Percentiles rank a stretch among this genome's conserved stretches.
Evolutionary conservation across 2,329 filamentous ascomycete species (phyloP).

Genomic region (Pyrenochaeta sp.): DNA sequence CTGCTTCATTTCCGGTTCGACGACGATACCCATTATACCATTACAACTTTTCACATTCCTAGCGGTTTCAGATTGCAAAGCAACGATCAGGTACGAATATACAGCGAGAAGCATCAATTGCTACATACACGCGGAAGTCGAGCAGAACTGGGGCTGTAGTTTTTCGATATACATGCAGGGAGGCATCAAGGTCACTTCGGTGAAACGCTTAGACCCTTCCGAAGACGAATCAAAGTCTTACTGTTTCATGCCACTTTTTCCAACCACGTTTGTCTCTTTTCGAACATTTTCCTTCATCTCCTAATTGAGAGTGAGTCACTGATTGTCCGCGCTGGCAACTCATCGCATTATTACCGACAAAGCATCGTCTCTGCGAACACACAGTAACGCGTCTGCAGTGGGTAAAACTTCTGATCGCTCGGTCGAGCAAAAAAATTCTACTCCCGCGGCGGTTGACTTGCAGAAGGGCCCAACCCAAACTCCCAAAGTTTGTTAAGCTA

Average conservation of each 20-base stretch:
- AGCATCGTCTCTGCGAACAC: too few species aligned
- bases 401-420: not conserved
- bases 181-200: slow-evolving; percentile 11
- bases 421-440: too few species aligned
- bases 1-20: slow-evolving; percentile 35
- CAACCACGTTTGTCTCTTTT: not conserved
- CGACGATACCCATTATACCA: slow-evolving; percentile 51
- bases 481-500: too few species aligned
- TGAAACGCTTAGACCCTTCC: slow-evolving; percentile 5
- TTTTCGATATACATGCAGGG: slow-evolving; percentile 23
- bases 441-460: too few species aligned
- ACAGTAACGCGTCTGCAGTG: not conserved
- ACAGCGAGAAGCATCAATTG: slow-evolving; percentile 20
- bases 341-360: not conserved
- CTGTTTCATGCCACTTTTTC: not conserved
- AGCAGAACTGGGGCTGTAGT: slow-evolving; percentile 23
- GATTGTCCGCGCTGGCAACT: not conserved
- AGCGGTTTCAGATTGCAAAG: slow-evolving; percentile 36
- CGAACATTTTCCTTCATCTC: not conserved
- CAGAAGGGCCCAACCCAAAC: too few species aligned
- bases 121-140: slow-evolving; percentile 26
- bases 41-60: slow-evolving; percentile 29
- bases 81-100: slow-evolving; percentile 30
- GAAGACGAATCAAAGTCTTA: slow-evolving; percentile 20
- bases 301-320: not conserved